These are phyloP conservation scores for Globisporangium splendens DNA, from an alignment of 352 stramenopile genomes.

Conservation along the genomic window DNA sequence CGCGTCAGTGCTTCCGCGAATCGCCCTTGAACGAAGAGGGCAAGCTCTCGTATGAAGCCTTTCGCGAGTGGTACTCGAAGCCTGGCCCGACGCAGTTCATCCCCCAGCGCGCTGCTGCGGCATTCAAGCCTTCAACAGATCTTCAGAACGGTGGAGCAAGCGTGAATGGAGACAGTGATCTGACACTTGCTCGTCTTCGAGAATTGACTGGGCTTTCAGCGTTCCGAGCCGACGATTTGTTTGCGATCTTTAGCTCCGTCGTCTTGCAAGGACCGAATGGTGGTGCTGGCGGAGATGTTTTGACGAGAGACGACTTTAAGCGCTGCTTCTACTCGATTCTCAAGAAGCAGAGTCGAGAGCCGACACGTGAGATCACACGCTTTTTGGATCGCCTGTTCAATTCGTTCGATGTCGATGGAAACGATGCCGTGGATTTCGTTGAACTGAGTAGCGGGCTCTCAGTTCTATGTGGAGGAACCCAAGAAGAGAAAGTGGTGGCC, in stretches of 20 bases:
- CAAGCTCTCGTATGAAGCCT: constrained; percentile 71
- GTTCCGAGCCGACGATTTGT: constrained; percentile 54
- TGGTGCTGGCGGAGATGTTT: constrained; percentile 12
- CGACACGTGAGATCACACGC: constrained; percentile 38
- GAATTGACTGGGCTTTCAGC: constrained; percentile 51
- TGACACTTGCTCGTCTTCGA: constrained; percentile 31
- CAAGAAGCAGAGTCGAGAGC: constrained; percentile 49
- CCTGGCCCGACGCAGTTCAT: constrained; percentile 45
- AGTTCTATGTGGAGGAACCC: constrained; percentile 63
- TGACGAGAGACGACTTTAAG: constrained; percentile 71
- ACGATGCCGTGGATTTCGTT: constrained; percentile 68
- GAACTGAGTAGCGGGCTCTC: constrained; percentile 77
- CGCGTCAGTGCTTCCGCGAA: constrained; percentile 73
- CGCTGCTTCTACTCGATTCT: constrained; percentile 63
- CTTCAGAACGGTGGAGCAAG: neutral
- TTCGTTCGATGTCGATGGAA: constrained; percentile 68
- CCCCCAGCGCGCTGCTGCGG: neutral
- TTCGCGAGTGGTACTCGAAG: constrained; percentile 77
- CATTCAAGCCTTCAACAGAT: neutral
- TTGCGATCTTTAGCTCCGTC: constrained; percentile 48
- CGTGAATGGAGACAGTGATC: constrained; percentile 1
- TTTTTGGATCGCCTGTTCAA: constrained; percentile 79
- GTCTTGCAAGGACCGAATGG: constrained; percentile 2
- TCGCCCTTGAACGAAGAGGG: constrained; percentile 57
- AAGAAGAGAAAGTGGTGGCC: constrained; percentile 73